Evolutionary conservation across 257 asterid species (phyloP).

Genomic region (Linderniella brevidens): DNA sequence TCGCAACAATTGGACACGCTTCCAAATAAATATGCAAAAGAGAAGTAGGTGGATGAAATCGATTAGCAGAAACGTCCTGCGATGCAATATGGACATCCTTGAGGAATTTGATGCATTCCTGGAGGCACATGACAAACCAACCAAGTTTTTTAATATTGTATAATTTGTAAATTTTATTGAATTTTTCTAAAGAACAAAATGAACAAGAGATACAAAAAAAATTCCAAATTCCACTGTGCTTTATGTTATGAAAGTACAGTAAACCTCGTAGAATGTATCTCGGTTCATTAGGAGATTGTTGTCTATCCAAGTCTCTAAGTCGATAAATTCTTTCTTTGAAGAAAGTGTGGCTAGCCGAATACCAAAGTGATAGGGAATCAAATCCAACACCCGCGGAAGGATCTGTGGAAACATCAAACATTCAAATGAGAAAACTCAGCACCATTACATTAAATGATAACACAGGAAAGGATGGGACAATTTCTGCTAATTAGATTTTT

Average conservation of each 20-base stretch:
- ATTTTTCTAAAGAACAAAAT: no score
- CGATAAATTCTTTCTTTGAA: constrained; percentile 59
- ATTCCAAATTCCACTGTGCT: no score
- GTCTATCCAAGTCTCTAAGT: constrained; percentile 79
- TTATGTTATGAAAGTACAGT: background rate
- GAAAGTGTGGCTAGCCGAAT: constrained; percentile 78
- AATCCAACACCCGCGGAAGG: constrained; percentile 49
- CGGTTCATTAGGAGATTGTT: constrained; percentile 33
- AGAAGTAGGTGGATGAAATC: constrained; percentile 36
- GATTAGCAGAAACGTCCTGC: constrained; percentile 45
- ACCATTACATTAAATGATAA: no score
- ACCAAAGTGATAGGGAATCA: constrained; percentile 56
- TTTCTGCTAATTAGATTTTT: no score
- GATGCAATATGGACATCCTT: constrained; percentile 54
- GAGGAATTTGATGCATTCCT: constrained; percentile 82
- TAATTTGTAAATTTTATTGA: no score
- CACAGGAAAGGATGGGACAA: no score
- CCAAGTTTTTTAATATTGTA: no score
- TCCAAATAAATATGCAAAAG: constrained; percentile 46
- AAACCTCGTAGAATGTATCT: constrained; percentile 74
- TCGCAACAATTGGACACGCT: constrained; percentile 50
- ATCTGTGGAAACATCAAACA: constrained; percentile 45
- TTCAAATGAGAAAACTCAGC: no score
- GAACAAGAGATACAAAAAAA: no score
- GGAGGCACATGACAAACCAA: constrained; percentile 9